These are phyloP conservation scores for Infundibulicybe gibba DNA, from an alignment of 768 basidiomycete species.

Conservation along the genomic window DNA sequence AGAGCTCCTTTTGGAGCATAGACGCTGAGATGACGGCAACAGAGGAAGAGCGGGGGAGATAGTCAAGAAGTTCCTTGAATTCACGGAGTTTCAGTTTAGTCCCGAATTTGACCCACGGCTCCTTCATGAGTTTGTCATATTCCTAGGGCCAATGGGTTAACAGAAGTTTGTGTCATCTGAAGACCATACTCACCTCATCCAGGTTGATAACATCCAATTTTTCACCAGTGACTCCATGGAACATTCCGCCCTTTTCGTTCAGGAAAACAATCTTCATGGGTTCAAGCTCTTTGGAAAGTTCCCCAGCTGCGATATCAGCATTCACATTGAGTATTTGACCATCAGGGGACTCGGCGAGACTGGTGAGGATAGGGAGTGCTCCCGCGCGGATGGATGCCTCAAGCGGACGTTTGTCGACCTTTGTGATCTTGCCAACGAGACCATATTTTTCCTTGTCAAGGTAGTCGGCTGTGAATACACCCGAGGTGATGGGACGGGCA, in stretches of 20 bases:
- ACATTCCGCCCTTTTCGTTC: constrained; percentile 97
- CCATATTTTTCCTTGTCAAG: constrained; percentile 94
- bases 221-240: constrained; percentile 96
- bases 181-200: constrained; percentile 66
- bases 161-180: not conserved
- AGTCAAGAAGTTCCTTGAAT: constrained; percentile 98
- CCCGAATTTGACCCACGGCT: constrained; percentile 98
- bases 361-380: constrained; percentile 92
- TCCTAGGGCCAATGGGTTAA: constrained; percentile 49
- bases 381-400: constrained; percentile 97
- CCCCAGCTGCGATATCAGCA: constrained; percentile 97
- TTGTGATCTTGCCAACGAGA: constrained; percentile 92
- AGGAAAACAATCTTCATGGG: constrained; percentile 98
- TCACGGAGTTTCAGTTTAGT: constrained; percentile 99
- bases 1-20: constrained; percentile 94
- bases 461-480: constrained; percentile 96
- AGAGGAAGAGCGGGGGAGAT: constrained; percentile 96
- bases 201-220: constrained; percentile 96
- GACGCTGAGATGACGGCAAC: constrained; percentile 96
- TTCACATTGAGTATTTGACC: constrained; percentile 99
- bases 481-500: constrained; percentile 95
- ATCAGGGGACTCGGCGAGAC: constrained; percentile 88
- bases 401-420: constrained; percentile 92
- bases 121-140: constrained; percentile 94
- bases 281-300: constrained; percentile 96